Base-by-base conservation (phyloP, 768 basidiomycete genomes). In the Botryobasidium botryosum region DNA sequence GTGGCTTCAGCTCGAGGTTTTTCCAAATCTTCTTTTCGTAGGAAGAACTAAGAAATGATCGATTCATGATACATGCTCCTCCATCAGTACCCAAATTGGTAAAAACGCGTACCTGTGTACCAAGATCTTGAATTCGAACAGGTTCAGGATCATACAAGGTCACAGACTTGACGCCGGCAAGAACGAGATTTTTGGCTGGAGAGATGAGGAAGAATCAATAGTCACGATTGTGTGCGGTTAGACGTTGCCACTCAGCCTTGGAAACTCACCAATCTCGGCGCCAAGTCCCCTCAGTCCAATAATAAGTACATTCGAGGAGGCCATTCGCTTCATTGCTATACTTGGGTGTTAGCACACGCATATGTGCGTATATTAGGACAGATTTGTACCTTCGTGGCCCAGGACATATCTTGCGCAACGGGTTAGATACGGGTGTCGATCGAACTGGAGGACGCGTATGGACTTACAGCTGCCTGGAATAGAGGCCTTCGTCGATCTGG, bases 271-370 rank as follows among this genome's bases (percentile, higher is more conserved):
- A 56, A 97, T 94, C 64, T 99, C 94, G 47, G 85, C 85, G 36
- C 94, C 92, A 47, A 99, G 63, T 44, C 94, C 94, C 47, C 81
- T 79, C 57, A 88, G 63, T 7, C 94, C 94, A 37, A 94, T 78
- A 51, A 99, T 76, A 50, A 99, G 73, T 33, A 97, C 82, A 57
- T 94, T 94, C 29, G 91, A 96, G 13, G 74, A 68, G 5, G 94
- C 92, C 94, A 99, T 97, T 57, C 79, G 80, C 70, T 94, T 94
- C 94, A 97, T 97, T 36, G 92, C 92, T 96, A 53, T n/a, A 37
- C 23, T 36, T n/a, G 25, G 18, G 6, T 26, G 41, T 64, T 40
- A 61, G 51, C 36, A 20, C 55, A 13, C 3, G 28, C n/a, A 6
- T 28, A 20, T 41, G n/a, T 32, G 18, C 18, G 20, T 40, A 27